Conservation (phyloP, 352 stramenopile genomes). For the Globisporangium acanthophoron region DNA sequence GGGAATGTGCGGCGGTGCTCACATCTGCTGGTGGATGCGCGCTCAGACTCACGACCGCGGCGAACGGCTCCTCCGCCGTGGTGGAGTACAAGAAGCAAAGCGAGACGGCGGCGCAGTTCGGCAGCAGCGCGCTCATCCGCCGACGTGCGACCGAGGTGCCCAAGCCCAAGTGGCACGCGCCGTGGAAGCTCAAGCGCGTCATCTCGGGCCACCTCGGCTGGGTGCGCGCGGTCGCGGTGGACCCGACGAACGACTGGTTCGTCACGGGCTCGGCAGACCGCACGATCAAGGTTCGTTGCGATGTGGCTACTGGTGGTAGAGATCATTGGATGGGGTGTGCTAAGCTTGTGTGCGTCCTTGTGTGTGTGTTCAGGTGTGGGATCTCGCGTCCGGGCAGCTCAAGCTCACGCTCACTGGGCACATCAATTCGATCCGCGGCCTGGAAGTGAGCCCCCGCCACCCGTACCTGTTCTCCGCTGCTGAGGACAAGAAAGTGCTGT, state of each 20-base stretch:
- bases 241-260: conserved; percentile 99
- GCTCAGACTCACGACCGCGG: background rate
- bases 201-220: conserved; percentile 94
- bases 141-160: conserved; percentile 86
- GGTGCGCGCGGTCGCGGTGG: conserved; percentile 97
- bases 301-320: background rate
- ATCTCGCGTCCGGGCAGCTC: conserved; percentile 95
- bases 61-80: conserved; percentile 28
- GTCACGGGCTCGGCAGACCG: conserved; percentile 96
- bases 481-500: conserved; percentile 99
- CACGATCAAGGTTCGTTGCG: conserved; percentile 91
- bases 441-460: conserved; percentile 94
- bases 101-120: conserved; percentile 43
- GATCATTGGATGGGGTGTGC: background rate
- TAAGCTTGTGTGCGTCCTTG: background rate
- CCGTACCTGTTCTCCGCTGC: conserved; percentile 97
- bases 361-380: conserved; percentile 66
- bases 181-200: conserved; percentile 98
- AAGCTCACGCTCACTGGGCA: conserved; percentile 99
- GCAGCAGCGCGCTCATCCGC: conserved; percentile 62
- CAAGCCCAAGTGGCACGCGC: conserved; percentile 97
- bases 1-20: background rate
- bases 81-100: conserved; percentile 60
- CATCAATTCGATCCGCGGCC: conserved; percentile 96
- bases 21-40: background rate